Evolutionary conservation across 176 grass and related monocot species (phyloP).

Genomic region (Oryza meyeriana): DNA sequence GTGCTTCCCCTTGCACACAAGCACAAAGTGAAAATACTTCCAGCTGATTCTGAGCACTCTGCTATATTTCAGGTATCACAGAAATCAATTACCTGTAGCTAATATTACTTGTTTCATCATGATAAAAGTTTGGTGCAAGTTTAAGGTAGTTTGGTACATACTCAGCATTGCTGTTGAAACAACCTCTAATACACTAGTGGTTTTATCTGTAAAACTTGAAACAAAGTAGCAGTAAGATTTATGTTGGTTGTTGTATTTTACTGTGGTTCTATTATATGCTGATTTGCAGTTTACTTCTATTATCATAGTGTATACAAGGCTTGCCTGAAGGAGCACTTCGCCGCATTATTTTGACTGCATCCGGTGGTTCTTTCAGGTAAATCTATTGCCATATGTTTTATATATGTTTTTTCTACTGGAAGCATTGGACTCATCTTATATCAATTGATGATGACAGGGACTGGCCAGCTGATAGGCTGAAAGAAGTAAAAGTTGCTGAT

Average conservation of each 20-base stretch:
- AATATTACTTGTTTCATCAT: neutral
- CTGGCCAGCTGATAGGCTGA: constrained; percentile 80
- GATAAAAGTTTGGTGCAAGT: neutral
- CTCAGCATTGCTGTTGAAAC: neutral
- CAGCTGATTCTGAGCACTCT: constrained; percentile 99
- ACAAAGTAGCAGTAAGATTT: neutral
- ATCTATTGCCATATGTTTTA: neutral
- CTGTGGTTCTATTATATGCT: neutral
- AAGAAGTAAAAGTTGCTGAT: constrained; percentile 97
- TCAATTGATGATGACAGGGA: constrained; percentile 50
- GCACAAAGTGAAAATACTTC: constrained; percentile 97
- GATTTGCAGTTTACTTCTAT: constrained; percentile 10
- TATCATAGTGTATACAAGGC: constrained; percentile 86
- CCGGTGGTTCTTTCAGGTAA: constrained; percentile 97
- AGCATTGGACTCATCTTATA: constrained; percentile 29
- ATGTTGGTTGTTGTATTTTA: constrained; percentile 7
- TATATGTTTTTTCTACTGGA: constrained; percentile 18
- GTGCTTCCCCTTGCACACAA: constrained; percentile 98
- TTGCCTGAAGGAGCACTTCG: constrained; percentile 84
- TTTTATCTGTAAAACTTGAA: neutral
- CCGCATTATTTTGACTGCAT: constrained; percentile 93
- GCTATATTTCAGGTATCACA: constrained; percentile 94
- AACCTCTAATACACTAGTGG: neutral
- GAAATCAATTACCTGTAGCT: constrained; percentile 13
- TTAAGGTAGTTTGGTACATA: neutral